Conservation (phyloP, 345 rosid genomes). For the Combretum micranthum region DNA sequence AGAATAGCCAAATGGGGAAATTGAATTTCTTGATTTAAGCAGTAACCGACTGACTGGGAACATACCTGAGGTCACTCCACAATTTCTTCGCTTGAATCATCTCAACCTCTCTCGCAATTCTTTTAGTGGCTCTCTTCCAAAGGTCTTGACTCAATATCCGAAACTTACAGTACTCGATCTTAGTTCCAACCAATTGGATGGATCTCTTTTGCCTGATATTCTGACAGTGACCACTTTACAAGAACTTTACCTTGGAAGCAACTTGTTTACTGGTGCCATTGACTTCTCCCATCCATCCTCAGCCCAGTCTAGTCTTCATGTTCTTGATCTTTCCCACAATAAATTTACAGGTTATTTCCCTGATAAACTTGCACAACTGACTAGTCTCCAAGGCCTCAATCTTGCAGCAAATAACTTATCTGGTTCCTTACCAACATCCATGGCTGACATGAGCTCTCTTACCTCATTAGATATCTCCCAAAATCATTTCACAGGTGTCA, state of each 20-base stretch:
- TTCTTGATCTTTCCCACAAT: slow-evolving; percentile 84
- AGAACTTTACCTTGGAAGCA: slow-evolving; percentile 65
- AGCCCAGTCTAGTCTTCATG: slow-evolving; percentile 38
- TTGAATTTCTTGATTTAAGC: slow-evolving; percentile 90
- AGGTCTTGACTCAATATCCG: slow-evolving; percentile 54
- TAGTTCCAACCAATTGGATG: slow-evolving; percentile 66
- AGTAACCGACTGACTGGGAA: slow-evolving; percentile 61
- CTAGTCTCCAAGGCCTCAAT: slow-evolving; percentile 61
- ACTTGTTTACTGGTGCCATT: slow-evolving; percentile 55
- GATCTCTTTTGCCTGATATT: slow-evolving; percentile 52
- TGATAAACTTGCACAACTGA: slow-evolving; percentile 52
- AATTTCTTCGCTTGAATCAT: slow-evolving; percentile 78
- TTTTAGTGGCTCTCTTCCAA: slow-evolving; percentile 58
- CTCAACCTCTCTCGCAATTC: slow-evolving; percentile 84
- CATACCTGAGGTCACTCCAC: slow-evolving; percentile 68
- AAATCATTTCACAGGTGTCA: slow-evolving; percentile 70
- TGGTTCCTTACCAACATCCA: slow-evolving; percentile 80
- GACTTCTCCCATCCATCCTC: slow-evolving; percentile 38
- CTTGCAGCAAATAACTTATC: slow-evolving; percentile 78
- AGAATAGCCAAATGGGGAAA: slow-evolving; percentile 73
- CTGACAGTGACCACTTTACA: slow-evolving; percentile 61
- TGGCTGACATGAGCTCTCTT: slow-evolving; percentile 57
- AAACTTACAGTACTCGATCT: slow-evolving; percentile 84
- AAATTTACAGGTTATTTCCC: slow-evolving; percentile 65
- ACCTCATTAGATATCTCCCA: slow-evolving; percentile 65